Conservation (phyloP, 257 asterid genomes). For the Petrea volubilis region DNA sequence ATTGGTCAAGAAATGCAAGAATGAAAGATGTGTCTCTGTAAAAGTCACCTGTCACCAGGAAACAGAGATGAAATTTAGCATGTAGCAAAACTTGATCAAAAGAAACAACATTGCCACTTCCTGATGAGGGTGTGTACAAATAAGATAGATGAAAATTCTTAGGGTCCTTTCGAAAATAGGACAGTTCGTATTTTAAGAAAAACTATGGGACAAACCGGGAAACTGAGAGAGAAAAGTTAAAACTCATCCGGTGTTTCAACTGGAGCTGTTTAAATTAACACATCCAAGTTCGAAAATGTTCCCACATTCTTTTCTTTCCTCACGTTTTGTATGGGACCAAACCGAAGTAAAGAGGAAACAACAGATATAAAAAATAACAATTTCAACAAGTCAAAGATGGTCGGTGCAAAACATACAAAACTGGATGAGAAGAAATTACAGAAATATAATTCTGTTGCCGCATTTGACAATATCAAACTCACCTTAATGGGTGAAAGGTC, state of each 20-base stretch:
- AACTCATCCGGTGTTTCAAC: too few relatives aligned
- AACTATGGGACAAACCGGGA: too few relatives aligned
- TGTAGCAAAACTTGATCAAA: too few relatives aligned
- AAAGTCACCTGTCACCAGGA: slow-evolving; percentile 72
- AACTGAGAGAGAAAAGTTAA: too few relatives aligned
- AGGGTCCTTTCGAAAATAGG: background rate
- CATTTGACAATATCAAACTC: slow-evolving; percentile 1
- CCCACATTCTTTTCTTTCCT: too few relatives aligned
- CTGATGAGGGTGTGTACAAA: background rate
- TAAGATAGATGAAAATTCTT: background rate
- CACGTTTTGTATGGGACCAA: too few relatives aligned
- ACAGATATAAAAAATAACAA: too few relatives aligned
- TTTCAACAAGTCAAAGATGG: background rate
- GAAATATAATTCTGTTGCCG: background rate
- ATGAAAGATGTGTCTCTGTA: slow-evolving; percentile 70
- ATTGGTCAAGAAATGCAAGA: slow-evolving; percentile 90
- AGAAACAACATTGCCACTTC: too few relatives aligned
- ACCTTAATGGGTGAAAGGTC: slow-evolving; percentile 99
- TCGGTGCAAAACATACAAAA: background rate
- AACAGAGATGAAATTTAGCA: background rate
- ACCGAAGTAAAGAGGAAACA: background rate
- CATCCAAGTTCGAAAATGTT: too few relatives aligned
- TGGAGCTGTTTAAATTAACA: too few relatives aligned
- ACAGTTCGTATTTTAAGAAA: too few relatives aligned
- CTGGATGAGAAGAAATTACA: background rate